Evolutionary conservation across 371 early-diverging fungal genomes (phyloP).

Genomic region (Mucor ambiguus): DNA sequence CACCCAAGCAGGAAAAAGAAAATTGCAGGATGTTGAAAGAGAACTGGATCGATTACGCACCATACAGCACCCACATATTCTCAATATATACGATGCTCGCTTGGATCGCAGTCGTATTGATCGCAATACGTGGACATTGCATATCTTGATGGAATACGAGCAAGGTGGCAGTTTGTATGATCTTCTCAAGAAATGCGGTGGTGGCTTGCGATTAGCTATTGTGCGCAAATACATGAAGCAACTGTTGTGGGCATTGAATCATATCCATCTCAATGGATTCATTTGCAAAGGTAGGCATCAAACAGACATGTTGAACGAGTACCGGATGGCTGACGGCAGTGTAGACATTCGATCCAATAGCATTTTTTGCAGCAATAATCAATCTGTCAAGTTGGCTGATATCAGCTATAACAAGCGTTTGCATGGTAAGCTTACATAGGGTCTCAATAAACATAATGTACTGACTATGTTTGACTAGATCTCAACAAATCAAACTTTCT

Average conservation of each 20-base stretch:
- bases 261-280: constrained; percentile 61
- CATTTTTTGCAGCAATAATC: constrained; percentile 41
- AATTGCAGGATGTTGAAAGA: constrained; percentile 62
- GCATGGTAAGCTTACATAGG: constrained; percentile 30
- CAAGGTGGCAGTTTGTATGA: constrained; percentile 48
- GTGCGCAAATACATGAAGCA: constrained; percentile 63
- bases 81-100: constrained; percentile 58
- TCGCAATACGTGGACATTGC: constrained; percentile 50
- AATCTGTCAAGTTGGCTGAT: constrained; percentile 46
- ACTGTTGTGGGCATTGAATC: constrained; percentile 56
- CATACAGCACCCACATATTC: constrained; percentile 56
- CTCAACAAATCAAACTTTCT: constrained; percentile 45
- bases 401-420: constrained; percentile 52
- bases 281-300: constrained; percentile 57
- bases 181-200: constrained; percentile 53
- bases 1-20: constrained; percentile 58
- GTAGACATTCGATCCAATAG: constrained; percentile 44
- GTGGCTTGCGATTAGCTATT: constrained; percentile 47
- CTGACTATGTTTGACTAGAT: constrained; percentile 19
- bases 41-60: constrained; percentile 62
- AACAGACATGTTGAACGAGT: neutral
- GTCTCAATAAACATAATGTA: neutral
- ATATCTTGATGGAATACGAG: constrained; percentile 60
- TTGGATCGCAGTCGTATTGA: constrained; percentile 43
- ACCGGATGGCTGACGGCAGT: neutral